Evolutionary conservation across 2,329 filamentous ascomycete genomes (phyloP), one percentile per base, ranked within the genome.

Genomic region (Plectosphaerella sp.): DNA sequence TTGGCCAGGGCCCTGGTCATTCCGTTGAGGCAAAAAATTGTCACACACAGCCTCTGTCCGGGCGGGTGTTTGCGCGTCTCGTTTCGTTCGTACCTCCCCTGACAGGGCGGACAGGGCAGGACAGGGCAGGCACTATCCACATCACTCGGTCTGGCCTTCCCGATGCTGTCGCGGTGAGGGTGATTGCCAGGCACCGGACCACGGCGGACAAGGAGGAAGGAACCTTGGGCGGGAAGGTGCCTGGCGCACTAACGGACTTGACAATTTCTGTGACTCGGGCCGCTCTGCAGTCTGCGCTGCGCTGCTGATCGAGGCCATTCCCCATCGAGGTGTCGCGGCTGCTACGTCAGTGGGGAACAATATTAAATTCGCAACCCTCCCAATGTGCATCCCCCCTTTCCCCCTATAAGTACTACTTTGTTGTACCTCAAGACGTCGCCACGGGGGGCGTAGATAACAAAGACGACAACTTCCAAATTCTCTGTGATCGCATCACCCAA

Each of bases 291-390:
- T 33, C 28, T 33, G 28, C 28, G 28, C 28, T 33, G 28, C 28
- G 28, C 11, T 33, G 28, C 10, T 20, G 41, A 43, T 43, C 41
- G 16, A 18, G 16, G 37, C 47, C 47, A 39, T 48, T 39, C 47
- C 47, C 37, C 18, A 41, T 48, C 35, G n/a, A 41, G 47, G 28
- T 22, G 9, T 37, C 35, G 36, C 51, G 47, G 46, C 53, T 52
- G 49, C 51, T 54, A 54, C 55, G 51, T 54, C 54, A 52, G 55
- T 57, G 55, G 55, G 24, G 55, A 57, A 49, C 51, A 57, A 57
- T 56, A 56, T 56, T 56, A 57, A 55, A 50, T 37, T 45, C 48
- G 18, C 47, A 46, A 36, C 42, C 28, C 45, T 22, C 41, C n/a
- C 42, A 22, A 22, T 39, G 39, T 39, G 35, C 36, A 15, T 37